These are phyloP conservation scores for Stephania cephalantha DNA, from an alignment of 164 flowering plant species.

Conservation along the genomic window DNA sequence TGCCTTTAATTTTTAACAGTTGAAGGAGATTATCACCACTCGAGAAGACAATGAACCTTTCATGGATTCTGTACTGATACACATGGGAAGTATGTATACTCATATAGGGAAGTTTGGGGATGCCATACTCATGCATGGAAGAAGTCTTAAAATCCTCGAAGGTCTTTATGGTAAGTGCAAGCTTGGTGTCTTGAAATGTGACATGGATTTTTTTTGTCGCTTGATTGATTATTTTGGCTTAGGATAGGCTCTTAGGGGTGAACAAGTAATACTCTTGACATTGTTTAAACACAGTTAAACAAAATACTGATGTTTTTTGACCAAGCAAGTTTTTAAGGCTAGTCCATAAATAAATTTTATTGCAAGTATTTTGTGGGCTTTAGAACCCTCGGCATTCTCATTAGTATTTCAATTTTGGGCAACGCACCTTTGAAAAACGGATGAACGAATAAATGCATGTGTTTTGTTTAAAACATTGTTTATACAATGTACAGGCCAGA, in stretches of 20 bases:
- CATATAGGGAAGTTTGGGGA: conserved; percentile 56
- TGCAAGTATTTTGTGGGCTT: too few relatives aligned
- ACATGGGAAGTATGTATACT: conserved; percentile 86
- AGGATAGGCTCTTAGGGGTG: too few relatives aligned
- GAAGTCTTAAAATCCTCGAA: conserved; percentile 55
- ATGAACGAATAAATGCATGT: not conserved
- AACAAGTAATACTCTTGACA: too few relatives aligned
- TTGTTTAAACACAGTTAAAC: too few relatives aligned
- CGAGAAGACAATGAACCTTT: conserved; percentile 48
- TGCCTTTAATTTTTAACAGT: conserved; percentile 34
- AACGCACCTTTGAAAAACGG: not conserved
- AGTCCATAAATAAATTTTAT: too few relatives aligned
- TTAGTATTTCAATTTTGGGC: not conserved
- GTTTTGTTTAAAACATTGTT: conserved; percentile 1
- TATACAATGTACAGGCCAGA: conserved; percentile 51
- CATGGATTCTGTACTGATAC: conserved; percentile 67
- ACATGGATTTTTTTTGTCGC: not conserved
- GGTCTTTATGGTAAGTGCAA: conserved; percentile 49
- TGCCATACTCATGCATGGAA: conserved; percentile 41
- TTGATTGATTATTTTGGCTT: not conserved
- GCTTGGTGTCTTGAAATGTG: not conserved
- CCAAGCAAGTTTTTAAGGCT: too few relatives aligned
- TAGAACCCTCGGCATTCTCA: not conserved
- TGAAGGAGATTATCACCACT: conserved; percentile 40
- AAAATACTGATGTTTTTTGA: too few relatives aligned